Evolutionary conservation across 2,329 filamentous ascomycete species (phyloP).

Genomic region (Cytospora piceae): DNA sequence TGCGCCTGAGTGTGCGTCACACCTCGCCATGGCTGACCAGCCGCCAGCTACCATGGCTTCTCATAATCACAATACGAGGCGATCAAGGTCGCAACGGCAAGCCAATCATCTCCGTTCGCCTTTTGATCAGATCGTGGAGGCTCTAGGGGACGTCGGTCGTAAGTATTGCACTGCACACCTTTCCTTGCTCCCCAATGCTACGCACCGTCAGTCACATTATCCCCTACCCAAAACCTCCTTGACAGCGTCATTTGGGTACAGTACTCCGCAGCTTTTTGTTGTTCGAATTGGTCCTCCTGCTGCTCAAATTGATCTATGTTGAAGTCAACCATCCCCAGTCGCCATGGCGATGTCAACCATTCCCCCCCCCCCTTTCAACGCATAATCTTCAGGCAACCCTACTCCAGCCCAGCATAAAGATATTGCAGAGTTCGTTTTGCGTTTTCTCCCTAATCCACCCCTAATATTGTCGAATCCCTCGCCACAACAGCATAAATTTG

Average conservation of each 20-base stretch:
- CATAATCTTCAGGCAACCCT: not conserved
- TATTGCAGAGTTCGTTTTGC: not conserved
- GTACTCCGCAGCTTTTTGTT: not conserved
- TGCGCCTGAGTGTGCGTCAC: not conserved
- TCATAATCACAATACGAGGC: not conserved
- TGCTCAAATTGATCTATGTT: not conserved
- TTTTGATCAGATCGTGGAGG: not conserved
- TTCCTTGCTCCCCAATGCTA: not conserved
- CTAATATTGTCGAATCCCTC: not conserved
- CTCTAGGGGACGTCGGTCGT: not conserved
- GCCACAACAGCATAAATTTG: not conserved
- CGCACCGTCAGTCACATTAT: not conserved
- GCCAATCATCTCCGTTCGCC: not conserved
- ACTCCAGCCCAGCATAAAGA: too few relatives aligned
- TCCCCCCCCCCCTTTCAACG: too few relatives aligned
- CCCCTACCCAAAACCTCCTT: not conserved
- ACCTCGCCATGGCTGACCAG: not conserved
- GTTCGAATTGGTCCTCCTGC: not conserved
- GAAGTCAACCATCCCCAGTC: not conserved
- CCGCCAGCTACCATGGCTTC: not conserved
- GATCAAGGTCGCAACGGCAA: not conserved
- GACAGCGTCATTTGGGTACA: too few relatives aligned
- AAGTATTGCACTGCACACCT: not conserved
- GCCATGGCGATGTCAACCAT: not conserved
- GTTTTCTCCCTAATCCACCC: not conserved